Conservation (phyloP, 1,139 yeast species). For the Tardiomyces digboiensis region DNA sequence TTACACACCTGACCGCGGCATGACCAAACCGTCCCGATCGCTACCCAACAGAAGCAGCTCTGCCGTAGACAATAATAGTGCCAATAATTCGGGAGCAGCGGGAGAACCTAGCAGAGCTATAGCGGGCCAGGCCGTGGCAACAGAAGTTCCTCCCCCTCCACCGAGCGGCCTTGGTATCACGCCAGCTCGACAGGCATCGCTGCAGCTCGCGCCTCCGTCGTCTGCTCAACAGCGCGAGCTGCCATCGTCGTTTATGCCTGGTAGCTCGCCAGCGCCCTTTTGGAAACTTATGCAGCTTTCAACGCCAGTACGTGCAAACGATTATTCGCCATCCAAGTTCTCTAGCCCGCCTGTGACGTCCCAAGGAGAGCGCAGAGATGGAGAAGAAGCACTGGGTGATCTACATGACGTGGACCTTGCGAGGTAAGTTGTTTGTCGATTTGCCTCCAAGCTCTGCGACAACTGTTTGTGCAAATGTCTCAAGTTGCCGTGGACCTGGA, state of each 20-base stretch:
- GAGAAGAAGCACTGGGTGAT: conserved; percentile 30
- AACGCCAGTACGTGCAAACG: conserved; percentile 24
- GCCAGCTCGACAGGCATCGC: conserved; percentile 23
- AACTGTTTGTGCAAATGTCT: neutral
- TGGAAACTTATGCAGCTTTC: conserved; percentile 34
- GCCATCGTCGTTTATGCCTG: conserved; percentile 33
- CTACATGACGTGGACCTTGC: conserved; percentile 38
- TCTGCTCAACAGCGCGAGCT: conserved; percentile 18
- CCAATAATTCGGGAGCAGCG: neutral
- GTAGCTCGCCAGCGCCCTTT: conserved; percentile 32
- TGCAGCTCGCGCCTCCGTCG: conserved; percentile 6
- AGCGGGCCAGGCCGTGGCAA: neutral
- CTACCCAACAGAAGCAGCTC: too few species aligned
- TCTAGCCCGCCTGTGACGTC: conserved; percentile 17
- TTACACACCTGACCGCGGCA: conserved; percentile 74
- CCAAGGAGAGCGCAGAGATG: conserved; percentile 10
- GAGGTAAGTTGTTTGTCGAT: neutral
- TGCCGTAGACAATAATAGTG: neutral
- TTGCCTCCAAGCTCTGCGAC: neutral
- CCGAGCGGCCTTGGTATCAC: conserved; percentile 27
- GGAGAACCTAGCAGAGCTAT: neutral
- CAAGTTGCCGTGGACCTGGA: neutral
- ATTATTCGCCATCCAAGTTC: conserved; percentile 23
- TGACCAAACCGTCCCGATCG: conserved; percentile 11
- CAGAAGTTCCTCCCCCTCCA: conserved; percentile 17